Conservation (phyloP, 805 yeast species). For the Candida jianshihensis region DNA sequence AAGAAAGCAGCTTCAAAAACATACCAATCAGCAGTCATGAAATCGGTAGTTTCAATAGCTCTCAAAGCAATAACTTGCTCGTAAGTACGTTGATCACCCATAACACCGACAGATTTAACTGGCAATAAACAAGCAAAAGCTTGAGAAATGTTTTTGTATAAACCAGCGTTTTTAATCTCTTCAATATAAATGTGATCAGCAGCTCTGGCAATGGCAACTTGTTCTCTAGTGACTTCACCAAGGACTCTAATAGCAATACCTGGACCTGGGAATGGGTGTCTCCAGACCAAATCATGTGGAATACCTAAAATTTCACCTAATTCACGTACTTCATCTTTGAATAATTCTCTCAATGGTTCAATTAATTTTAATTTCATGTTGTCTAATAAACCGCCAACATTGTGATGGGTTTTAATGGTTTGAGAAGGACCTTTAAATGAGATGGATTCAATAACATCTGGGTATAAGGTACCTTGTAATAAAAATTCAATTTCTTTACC, state of each 20-base stretch:
- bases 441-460: conserved; percentile 97
- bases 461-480: conserved; percentile 95
- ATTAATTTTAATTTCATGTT: conserved; percentile 97
- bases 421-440: conserved; percentile 99
- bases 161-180: conserved; percentile 90
- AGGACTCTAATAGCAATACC: conserved; percentile 98
- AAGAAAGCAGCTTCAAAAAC: conserved; percentile 88
- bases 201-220: conserved; percentile 93
- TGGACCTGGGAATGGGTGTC: conserved; percentile 99
- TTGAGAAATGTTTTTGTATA: conserved; percentile 89
- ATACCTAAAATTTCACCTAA: conserved; percentile 92
- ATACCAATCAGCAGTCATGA: conserved; percentile 99
- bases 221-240: conserved; percentile 92
- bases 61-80: conserved; percentile 99
- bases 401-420: conserved; percentile 98
- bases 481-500: conserved; percentile 89
- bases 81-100: conserved; percentile 99
- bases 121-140: conserved; percentile 97
- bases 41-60: conserved; percentile 95
- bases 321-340: conserved; percentile 97
- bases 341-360: conserved; percentile 97
- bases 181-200: conserved; percentile 95
- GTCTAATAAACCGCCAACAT: conserved; percentile 96
- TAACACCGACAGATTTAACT: conserved; percentile 97
- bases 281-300: conserved; percentile 96